Percentiles rank a stretch among this genome's conserved stretches.
Conservation (phyloP, 202 grass and related monocot genomes). For the Saccharum hybrid region DNA sequence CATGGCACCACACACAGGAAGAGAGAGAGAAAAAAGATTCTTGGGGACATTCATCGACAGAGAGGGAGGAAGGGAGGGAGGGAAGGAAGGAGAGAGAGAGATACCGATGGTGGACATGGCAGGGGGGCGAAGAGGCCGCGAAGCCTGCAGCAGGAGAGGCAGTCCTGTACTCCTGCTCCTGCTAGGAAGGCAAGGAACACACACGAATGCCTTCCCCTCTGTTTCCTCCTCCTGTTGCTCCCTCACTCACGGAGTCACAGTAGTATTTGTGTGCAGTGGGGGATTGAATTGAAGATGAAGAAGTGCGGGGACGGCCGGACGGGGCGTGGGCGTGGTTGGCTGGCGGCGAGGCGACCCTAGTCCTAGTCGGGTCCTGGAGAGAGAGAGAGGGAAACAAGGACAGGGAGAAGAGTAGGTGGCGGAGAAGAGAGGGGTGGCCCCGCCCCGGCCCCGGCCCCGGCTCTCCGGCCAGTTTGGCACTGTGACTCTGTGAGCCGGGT, state of each 20-base stretch:
- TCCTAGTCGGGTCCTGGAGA: not conserved
- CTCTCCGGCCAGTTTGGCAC: too few species aligned
- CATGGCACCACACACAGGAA: not conserved
- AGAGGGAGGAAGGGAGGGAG: not conserved
- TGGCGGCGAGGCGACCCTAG: conserved; percentile 46
- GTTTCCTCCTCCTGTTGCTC: not conserved
- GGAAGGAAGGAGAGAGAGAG: not conserved
- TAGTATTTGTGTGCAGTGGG: conserved; percentile 10
- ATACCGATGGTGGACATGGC: conserved; percentile 57
- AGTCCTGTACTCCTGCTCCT: not conserved
- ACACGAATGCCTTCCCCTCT: not conserved
- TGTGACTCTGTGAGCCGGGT: too few species aligned
- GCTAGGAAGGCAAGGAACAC: not conserved
- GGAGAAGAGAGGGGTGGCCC: conserved; percentile 40
- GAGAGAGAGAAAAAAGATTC: not conserved
- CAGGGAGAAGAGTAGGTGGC: conserved; percentile 39
- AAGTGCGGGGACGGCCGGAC: not conserved
- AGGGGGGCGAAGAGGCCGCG: not conserved
- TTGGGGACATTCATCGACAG: not conserved
- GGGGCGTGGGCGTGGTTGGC: conserved; percentile 7
- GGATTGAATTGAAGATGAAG: not conserved
- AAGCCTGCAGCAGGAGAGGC: not conserved
- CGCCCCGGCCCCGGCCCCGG: too few species aligned
- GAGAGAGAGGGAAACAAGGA: not conserved
- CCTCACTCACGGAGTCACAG: not conserved